Evolutionary conservation across 164 flowering plant species (phyloP).

Genomic region (Aristolochia californica): DNA sequence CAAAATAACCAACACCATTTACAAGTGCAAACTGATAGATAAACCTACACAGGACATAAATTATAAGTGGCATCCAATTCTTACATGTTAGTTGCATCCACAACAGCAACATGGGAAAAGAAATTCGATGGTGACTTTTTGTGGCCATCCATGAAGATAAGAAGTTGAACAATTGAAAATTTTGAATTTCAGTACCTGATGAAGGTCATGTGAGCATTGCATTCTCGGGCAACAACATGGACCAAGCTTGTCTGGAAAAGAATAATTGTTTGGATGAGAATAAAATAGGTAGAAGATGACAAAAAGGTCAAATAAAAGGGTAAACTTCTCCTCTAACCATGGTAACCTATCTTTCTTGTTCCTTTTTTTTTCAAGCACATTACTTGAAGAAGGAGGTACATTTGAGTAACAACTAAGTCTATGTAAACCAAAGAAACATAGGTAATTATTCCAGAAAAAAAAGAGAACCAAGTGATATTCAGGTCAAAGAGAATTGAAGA

Average conservation of each 20-base stretch:
- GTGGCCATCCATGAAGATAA: constrained; percentile 61
- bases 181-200: constrained; percentile 38
- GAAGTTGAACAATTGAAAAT: constrained; percentile 44
- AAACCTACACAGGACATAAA: too few relatives aligned
- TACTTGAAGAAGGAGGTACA: constrained; percentile 1
- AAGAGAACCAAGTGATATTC: too few relatives aligned
- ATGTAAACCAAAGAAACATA: background rate
- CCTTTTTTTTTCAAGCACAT: background rate
- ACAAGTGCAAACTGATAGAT: too few relatives aligned
- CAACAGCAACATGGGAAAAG: constrained; percentile 55
- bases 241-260: constrained; percentile 83
- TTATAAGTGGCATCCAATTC: background rate
- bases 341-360: too few relatives aligned
- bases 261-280: background rate
- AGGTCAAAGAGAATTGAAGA: too few relatives aligned
- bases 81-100: constrained; percentile 94
- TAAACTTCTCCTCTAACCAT: too few relatives aligned
- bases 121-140: constrained; percentile 30
- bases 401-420: too few relatives aligned
- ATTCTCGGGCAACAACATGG: constrained; percentile 85
- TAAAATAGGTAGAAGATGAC: background rate
- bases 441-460: background rate
- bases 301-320: background rate
- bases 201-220: constrained; percentile 64
- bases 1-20: too few relatives aligned